Conservation (phyloP, 2,329 filamentous ascomycete genomes). For the Calcarisporium arbuscula region DNA sequence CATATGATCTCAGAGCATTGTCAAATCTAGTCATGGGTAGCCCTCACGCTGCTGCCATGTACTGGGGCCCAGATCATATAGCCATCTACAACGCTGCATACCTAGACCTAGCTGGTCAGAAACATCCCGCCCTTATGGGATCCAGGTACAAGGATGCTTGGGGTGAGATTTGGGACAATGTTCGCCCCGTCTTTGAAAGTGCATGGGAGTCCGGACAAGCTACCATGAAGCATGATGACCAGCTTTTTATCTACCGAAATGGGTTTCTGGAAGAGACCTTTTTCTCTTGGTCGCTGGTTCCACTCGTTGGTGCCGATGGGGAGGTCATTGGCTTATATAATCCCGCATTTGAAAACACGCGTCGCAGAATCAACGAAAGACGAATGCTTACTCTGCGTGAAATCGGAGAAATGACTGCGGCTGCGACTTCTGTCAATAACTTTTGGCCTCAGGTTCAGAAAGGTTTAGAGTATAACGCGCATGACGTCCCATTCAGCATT, state of each 20-base stretch:
- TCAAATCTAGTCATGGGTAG: slow-evolving; percentile 77
- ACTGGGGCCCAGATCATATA: slow-evolving; percentile 67
- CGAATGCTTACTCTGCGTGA: slow-evolving; percentile 74
- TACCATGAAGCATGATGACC: slow-evolving; percentile 79
- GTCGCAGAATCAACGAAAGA: slow-evolving; percentile 70
- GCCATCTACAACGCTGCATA: slow-evolving; percentile 71
- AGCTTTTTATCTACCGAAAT: slow-evolving; percentile 63
- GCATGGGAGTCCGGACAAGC: slow-evolving; percentile 67
- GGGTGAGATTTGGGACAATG: slow-evolving; percentile 67
- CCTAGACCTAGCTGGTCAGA: slow-evolving; percentile 64
- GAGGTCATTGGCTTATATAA: slow-evolving; percentile 73
- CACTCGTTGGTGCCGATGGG: slow-evolving; percentile 67
- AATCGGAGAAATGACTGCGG: slow-evolving; percentile 67
- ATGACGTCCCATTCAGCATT: slow-evolving; percentile 69
- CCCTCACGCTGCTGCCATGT: slow-evolving; percentile 69
- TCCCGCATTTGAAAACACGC: slow-evolving; percentile 74
- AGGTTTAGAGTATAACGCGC: slow-evolving; percentile 67
- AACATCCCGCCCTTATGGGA: slow-evolving; percentile 73
- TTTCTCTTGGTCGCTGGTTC: slow-evolving; percentile 78
- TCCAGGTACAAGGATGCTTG: slow-evolving; percentile 62
- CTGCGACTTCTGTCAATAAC: slow-evolving; percentile 62
- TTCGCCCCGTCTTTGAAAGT: slow-evolving; percentile 61
- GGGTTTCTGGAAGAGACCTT: slow-evolving; percentile 72
- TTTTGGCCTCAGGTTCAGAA: slow-evolving; percentile 69
- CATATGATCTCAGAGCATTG: slow-evolving; percentile 66